phyloP scores from a whole-genome alignment of 257 asterid species.

The Solanum appendiculatum region DNA sequence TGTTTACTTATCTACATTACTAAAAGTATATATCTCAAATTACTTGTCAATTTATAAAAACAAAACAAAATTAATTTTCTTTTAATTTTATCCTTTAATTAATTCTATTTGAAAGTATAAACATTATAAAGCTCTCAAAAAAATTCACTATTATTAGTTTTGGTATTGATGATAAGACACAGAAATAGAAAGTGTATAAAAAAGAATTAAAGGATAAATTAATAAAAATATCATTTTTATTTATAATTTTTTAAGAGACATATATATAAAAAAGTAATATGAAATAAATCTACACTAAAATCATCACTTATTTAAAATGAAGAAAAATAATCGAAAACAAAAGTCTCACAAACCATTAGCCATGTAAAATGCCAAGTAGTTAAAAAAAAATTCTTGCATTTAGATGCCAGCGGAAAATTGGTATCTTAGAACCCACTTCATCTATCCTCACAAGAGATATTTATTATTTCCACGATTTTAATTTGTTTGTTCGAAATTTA shows the following conservation, averaged over 20 bases:
- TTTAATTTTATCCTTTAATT: too few relatives aligned
- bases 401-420: not conserved
- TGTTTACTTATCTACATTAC: too few relatives aligned
- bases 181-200: not conserved
- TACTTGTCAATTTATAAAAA: too few relatives aligned
- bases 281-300: not conserved
- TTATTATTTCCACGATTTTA: too few relatives aligned
- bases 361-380: not conserved
- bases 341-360: not conserved
- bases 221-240: not conserved
- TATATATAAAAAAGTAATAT: too few relatives aligned
- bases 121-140: not conserved
- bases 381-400: not conserved
- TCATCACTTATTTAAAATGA: not conserved
- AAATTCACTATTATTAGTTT: too few relatives aligned
- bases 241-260: not conserved
- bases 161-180: not conserved
- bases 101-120: too few relatives aligned
- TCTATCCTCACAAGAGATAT: not conserved
- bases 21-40: too few relatives aligned
- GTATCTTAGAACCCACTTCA: not conserved
- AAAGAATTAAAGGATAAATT: too few relatives aligned
- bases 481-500: too few relatives aligned
- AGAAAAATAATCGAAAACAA: too few relatives aligned
- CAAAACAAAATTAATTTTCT: too few relatives aligned